These are phyloP conservation scores for Halenospora varia DNA, from an alignment of 495 filamentous ascomycete genomes.

Conservation along the genomic window DNA sequence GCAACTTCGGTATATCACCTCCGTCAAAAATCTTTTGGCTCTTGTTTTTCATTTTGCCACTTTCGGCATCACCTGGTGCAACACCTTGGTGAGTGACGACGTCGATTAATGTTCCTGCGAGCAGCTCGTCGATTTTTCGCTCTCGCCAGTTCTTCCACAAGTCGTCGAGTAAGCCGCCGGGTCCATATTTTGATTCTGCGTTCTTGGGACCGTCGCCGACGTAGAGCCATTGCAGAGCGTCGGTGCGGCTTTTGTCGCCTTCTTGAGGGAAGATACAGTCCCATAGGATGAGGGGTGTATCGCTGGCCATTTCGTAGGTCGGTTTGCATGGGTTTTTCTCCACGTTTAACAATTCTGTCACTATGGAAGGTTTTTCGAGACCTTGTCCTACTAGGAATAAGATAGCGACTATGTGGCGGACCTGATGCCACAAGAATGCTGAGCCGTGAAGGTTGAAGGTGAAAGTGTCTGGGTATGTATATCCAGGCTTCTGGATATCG, in stretches of 20 bases:
- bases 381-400: slow-evolving; percentile 91
- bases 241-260: slow-evolving; percentile 14
- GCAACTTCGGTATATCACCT: slow-evolving; percentile 50
- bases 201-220: slow-evolving; percentile 30
- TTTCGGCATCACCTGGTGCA: slow-evolving; percentile 11
- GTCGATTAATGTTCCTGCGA: slow-evolving; percentile 65
- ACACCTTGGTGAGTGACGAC: slow-evolving; percentile 51
- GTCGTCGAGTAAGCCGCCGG: slow-evolving; percentile 63
- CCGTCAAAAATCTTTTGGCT: slow-evolving; percentile 69
- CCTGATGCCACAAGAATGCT: slow-evolving; percentile 98
- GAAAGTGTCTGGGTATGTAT: slow-evolving; percentile 62
- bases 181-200: slow-evolving; percentile 54
- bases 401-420: slow-evolving; percentile 83
- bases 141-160: slow-evolving; percentile 80
- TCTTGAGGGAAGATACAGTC: slow-evolving; percentile 78
- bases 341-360: slow-evolving; percentile 70
- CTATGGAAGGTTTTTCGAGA: slow-evolving; percentile 68
- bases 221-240: slow-evolving; percentile 78
- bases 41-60: slow-evolving; percentile 22
- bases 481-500: background rate
- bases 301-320: slow-evolving; percentile 83
- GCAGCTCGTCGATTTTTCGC: slow-evolving; percentile 82
- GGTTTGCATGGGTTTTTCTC: slow-evolving; percentile 66
- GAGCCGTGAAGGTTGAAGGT: slow-evolving; percentile 81
- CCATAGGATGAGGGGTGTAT: slow-evolving; percentile 88